Evolutionary conservation across 1,284 basidiomycete species (phyloP).

Genomic region (Pyrrhoderma lamaoense): DNA sequence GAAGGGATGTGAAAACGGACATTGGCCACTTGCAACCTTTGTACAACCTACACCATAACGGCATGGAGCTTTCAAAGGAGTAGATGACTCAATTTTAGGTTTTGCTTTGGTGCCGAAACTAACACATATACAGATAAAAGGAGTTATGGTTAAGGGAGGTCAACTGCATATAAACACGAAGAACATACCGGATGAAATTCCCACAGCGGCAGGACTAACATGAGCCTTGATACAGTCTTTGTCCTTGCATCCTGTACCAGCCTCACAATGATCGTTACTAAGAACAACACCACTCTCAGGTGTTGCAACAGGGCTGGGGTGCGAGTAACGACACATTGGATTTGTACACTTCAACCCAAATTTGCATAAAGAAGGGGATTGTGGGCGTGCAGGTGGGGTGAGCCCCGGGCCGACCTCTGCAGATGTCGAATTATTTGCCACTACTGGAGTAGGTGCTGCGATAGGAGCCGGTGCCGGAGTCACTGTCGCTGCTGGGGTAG

Average conservation of each 20-base stretch:
- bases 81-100: conserved; percentile 26
- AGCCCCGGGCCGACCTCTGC: conserved; percentile 36
- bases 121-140: too few relatives aligned
- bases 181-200: conserved; percentile 38
- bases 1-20: conserved; percentile 61
- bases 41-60: conserved; percentile 72
- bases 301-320: conserved; percentile 89
- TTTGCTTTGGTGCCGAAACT: conserved; percentile 20
- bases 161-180: conserved; percentile 9
- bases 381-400: conserved; percentile 64
- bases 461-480: conserved; percentile 25
- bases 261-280: conserved; percentile 83
- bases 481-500: conserved; percentile 21
- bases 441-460: conserved; percentile 31
- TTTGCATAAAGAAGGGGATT: conserved; percentile 85
- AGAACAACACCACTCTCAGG: conserved; percentile 88
- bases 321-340: conserved; percentile 78
- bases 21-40: conserved; percentile 44
- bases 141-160: not conserved
- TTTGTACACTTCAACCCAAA: conserved; percentile 86
- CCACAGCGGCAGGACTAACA: conserved; percentile 75
- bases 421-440: conserved; percentile 27
- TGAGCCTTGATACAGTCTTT: conserved; percentile 86
- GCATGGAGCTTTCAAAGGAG: conserved; percentile 44
- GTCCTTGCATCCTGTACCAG: conserved; percentile 81